Base-by-base conservation (phyloP, 331 rosid genomes). In the Malus hybrid region DNA sequence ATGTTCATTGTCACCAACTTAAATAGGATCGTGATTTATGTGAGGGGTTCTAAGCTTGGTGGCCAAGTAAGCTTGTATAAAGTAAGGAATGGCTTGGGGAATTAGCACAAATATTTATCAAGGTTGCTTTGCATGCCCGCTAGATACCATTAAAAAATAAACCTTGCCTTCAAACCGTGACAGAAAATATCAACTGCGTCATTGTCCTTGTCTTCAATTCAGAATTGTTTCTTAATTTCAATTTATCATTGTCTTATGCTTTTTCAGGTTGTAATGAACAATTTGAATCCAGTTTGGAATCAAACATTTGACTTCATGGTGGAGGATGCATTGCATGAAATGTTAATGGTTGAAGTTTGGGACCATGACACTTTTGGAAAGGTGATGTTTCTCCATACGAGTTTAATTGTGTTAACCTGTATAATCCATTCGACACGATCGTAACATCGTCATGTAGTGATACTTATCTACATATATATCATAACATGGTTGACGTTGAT, bases 311-410 rank as follows among this genome's bases (percentile, higher is more conserved):
- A 94, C 84, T 92, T 94, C 76, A 92, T 94, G 70, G 96, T 94
- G 84, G 99, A 94, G 85, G 97, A 94, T 80, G 96, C 87, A 28
- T 87, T 90, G 69, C 97, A 89, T 68, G 99, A 94, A 52, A 85
- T 94, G 97, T 70, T 94, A 79, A 86, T 85, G 19, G 56, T 88
- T 68, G 97, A 94, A 84, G 91, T 94, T 67, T 94, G 92, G 90
- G 97, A 94, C 78, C 97, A 92, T 72, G 99, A 94, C 85, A 92
- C 96, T 50, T 94, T 94, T 79, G 91, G 96, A 72, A 94, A 94
- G 97, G 97, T 94, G 82, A 74, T 33, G 36, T 64, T 44, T 44
- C 82, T 64, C 72, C 57, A 10, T 76, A 44, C 42, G 72, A 63
- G 24, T 14, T 55, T 34, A 48, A 33, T 19, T 39, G 67, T 29